A percentile compares a stretch with the other conserved stretches of the same genome.
Evolutionary conservation across 129 eudicot species (phyloP).

Genomic region (Chrysanthemum seticuspe): DNA sequence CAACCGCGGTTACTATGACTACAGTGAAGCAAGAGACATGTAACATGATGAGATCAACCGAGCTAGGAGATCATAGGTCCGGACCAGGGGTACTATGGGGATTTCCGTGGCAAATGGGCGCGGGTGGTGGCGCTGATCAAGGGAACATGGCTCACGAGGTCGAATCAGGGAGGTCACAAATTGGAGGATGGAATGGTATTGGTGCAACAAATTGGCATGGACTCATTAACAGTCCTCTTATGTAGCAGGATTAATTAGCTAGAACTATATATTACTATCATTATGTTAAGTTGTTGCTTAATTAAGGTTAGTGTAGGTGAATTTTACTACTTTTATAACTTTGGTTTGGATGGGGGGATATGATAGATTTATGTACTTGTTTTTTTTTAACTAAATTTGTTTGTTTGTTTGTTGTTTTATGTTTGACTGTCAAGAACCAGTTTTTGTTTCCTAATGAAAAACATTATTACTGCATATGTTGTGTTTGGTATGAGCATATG

Average conservation of each 20-base stretch:
- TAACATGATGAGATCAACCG: slow-evolving; percentile 29
- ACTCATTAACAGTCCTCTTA: slow-evolving; percentile 63
- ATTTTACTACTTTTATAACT: slow-evolving; percentile 26
- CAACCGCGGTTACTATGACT: slow-evolving; percentile 48
- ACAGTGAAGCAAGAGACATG: slow-evolving; percentile 62
- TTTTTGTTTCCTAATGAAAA: slow-evolving; percentile 36
- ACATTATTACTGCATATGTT: slow-evolving; percentile 20
- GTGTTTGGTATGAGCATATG: slow-evolving; percentile 15
- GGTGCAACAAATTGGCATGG: slow-evolving; percentile 70
- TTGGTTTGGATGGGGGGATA: slow-evolving; percentile 32
- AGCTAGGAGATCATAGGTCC: slow-evolving; percentile 22
- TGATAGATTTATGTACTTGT: slow-evolving; percentile 35
- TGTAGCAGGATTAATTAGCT: slow-evolving; percentile 35
- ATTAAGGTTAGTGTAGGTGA: slow-evolving; percentile 30
- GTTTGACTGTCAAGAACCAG: slow-evolving; percentile 35
- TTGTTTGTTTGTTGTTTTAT: slow-evolving; percentile 31
- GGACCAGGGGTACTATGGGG: slow-evolving; percentile 65
- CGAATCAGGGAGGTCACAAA: slow-evolving; percentile 53
- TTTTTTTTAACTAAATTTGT: slow-evolving; percentile 32
- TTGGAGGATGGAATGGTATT: slow-evolving; percentile 63
- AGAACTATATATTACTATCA: slow-evolving; percentile 8
- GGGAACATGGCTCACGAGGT: slow-evolving; percentile 46
- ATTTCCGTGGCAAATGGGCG: slow-evolving; percentile 70
- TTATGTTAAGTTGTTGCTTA: slow-evolving; percentile 20
- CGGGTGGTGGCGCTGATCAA: slow-evolving; percentile 46